Percentiles rank a stretch among this genome's conserved stretches.
These are phyloP conservation scores for Rickenella mellea DNA, from an alignment of 768 basidiomycete species.

Conservation along the genomic window DNA sequence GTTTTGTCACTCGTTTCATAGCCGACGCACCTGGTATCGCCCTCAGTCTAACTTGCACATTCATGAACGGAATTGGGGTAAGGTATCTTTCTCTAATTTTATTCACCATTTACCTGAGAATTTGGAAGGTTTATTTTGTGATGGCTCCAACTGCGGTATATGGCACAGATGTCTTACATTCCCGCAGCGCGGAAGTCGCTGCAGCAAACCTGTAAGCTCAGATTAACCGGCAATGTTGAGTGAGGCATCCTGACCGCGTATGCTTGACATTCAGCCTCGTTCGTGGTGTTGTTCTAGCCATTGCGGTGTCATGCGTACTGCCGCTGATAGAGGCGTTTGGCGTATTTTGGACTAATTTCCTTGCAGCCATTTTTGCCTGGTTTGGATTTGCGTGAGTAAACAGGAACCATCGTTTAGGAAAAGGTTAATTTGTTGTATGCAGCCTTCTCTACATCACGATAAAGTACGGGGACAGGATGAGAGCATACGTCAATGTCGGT, in stretches of 20 bases:
- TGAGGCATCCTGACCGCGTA: too few relatives aligned
- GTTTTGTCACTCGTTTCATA: constrained; percentile 43
- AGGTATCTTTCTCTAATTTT: constrained; percentile 10
- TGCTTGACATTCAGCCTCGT: constrained; percentile 28
- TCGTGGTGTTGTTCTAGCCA: constrained; percentile 33
- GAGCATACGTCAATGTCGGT: constrained; percentile 7
- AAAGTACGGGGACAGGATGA: constrained; percentile 4
- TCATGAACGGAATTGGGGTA: constrained; percentile 61
- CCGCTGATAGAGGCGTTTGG: constrained; percentile 48
- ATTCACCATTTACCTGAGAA: not conserved
- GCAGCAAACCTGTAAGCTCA: constrained; percentile 43
- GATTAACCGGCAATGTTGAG: too few relatives aligned
- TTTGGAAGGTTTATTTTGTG: constrained; percentile 41
- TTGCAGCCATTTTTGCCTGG: constrained; percentile 37
- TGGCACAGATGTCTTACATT: constrained; percentile 49
- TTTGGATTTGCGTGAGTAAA: constrained; percentile 41
- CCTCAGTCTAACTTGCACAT: constrained; percentile 44
- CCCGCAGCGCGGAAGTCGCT: constrained; percentile 52
- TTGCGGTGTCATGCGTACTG: constrained; percentile 35
- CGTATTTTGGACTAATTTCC: constrained; percentile 36
- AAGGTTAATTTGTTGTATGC: too few relatives aligned
- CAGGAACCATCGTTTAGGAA: not conserved
- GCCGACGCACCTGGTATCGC: constrained; percentile 38
- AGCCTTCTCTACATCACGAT: constrained; percentile 1
- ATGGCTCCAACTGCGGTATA: constrained; percentile 49